phyloP scores from a whole-genome alignment of 495 filamentous ascomycete genomes.

The Filosporella fistucella region DNA sequence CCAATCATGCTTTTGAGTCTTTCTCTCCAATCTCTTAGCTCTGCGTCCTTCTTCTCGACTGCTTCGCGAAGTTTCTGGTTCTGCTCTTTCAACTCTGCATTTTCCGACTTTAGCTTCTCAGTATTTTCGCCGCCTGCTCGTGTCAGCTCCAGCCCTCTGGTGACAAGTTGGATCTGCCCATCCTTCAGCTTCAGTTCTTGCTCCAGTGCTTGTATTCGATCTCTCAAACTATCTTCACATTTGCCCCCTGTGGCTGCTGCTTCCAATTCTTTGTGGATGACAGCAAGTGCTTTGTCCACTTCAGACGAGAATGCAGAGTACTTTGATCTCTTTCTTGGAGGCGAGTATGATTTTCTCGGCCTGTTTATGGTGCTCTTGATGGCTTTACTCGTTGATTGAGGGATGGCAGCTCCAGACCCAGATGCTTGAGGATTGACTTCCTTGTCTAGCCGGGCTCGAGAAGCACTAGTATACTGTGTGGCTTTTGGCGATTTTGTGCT shows the following conservation, averaged over 20 bases:
- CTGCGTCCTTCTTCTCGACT: conserved; percentile 10
- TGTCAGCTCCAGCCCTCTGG: conserved; percentile 6
- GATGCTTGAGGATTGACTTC: neutral
- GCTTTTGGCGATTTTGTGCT: too few species aligned
- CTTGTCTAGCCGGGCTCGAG: too few species aligned
- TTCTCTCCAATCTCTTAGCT: conserved; percentile 12
- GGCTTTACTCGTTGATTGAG: neutral
- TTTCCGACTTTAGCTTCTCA: conserved; percentile 1
- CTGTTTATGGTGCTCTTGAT: neutral
- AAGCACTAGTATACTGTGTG: too few species aligned
- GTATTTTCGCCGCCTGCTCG: neutral
- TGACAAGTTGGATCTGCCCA: conserved; percentile 4
- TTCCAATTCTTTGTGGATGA: conserved; percentile 18
- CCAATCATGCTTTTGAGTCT: conserved; percentile 11
- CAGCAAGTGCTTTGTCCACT: conserved; percentile 16
- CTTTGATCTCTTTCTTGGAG: conserved; percentile 14
- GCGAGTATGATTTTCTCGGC: conserved; percentile 2
- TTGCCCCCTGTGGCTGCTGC: conserved; percentile 4
- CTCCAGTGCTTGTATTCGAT: conserved; percentile 11
- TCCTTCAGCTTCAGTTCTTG: conserved; percentile 13
- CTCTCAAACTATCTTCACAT: conserved; percentile 7
- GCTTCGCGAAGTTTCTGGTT: neutral
- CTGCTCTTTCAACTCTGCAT: conserved; percentile 2
- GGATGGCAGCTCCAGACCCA: neutral
- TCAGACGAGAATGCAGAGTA: conserved; percentile 11